Percentiles rank a stretch among this genome's conserved stretches.
These are phyloP conservation scores for Penicillium crystallinum DNA, from an alignment of 495 filamentous ascomycete species.

Conservation along the genomic window DNA sequence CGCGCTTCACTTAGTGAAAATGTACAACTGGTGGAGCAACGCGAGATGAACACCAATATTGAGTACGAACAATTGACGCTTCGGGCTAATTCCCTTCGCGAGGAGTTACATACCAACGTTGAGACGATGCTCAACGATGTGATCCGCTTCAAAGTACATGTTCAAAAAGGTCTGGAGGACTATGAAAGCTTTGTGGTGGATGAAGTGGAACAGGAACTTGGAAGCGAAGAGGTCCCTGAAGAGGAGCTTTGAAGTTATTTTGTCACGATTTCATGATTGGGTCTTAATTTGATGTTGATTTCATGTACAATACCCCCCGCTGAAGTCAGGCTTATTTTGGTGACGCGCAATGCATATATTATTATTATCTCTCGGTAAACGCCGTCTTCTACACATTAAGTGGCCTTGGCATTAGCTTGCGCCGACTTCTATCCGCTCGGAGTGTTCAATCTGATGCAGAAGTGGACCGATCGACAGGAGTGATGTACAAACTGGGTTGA, in stretches of 20 bases:
- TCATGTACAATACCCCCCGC: slow-evolving; percentile 11
- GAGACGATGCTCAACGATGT: slow-evolving; percentile 95
- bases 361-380: not conserved
- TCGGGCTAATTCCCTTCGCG: slow-evolving; percentile 74
- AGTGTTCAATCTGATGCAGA: not conserved
- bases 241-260: slow-evolving; percentile 27
- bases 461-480: slow-evolving; percentile 7
- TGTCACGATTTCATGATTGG: slow-evolving; percentile 3
- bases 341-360: slow-evolving; percentile 6
- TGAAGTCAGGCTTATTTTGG: not conserved
- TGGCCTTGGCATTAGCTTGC: not conserved
- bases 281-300: slow-evolving; percentile 2
- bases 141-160: slow-evolving; percentile 96
- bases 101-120: slow-evolving; percentile 92
- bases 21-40: slow-evolving; percentile 87
- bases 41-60: slow-evolving; percentile 94
- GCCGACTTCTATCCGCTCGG: not conserved
- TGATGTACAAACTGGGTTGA: not conserved
- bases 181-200: slow-evolving; percentile 89
- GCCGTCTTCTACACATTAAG: not conserved
- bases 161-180: slow-evolving; percentile 85
- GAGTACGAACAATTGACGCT: slow-evolving; percentile 93
- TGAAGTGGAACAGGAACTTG: slow-evolving; percentile 81
- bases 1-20: slow-evolving; percentile 76
- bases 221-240: slow-evolving; percentile 37